Percentiles rank a stretch among this genome's conserved stretches.
phyloP scores from a whole-genome alignment of 768 basidiomycete genomes.

The Lanmaoa rubissima region DNA sequence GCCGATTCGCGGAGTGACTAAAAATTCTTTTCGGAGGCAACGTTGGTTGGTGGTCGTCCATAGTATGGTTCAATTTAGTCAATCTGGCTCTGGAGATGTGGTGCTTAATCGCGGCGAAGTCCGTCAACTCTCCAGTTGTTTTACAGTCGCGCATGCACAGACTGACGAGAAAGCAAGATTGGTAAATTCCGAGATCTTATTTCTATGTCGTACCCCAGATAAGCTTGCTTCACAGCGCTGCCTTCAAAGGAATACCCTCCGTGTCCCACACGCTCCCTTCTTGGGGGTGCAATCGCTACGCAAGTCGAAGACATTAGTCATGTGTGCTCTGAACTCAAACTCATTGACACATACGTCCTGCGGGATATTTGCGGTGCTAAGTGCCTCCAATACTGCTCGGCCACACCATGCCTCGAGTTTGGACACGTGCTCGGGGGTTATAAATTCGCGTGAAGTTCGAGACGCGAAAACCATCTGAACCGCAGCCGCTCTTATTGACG shows the following conservation, averaged over 20 bases:
- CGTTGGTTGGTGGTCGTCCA: neutral
- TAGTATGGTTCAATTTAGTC: constrained; percentile 7
- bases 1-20: neutral
- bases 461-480: constrained; percentile 84
- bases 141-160: neutral
- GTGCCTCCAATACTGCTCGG: constrained; percentile 56
- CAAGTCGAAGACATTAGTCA: constrained; percentile 12
- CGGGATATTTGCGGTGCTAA: constrained; percentile 47
- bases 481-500: constrained; percentile 68
- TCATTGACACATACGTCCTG: constrained; percentile 40
- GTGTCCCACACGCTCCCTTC: constrained; percentile 57
- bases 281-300: constrained; percentile 52
- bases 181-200: constrained; percentile 2
- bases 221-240: constrained; percentile 6
- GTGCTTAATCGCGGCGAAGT: constrained; percentile 17
- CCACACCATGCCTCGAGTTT: constrained; percentile 62
- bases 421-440: constrained; percentile 63
- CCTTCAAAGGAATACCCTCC: neutral
- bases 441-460: constrained; percentile 68
- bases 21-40: constrained; percentile 1
- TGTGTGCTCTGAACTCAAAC: neutral
- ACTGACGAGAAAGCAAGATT: neutral
- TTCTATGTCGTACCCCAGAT: neutral
- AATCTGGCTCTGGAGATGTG: constrained; percentile 18
- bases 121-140: neutral